Evolutionary conservation across 2,329 filamentous ascomycete genomes (phyloP), one percentile per base, ranked within the genome.

Genomic region (Pleomassaria siparia): DNA sequence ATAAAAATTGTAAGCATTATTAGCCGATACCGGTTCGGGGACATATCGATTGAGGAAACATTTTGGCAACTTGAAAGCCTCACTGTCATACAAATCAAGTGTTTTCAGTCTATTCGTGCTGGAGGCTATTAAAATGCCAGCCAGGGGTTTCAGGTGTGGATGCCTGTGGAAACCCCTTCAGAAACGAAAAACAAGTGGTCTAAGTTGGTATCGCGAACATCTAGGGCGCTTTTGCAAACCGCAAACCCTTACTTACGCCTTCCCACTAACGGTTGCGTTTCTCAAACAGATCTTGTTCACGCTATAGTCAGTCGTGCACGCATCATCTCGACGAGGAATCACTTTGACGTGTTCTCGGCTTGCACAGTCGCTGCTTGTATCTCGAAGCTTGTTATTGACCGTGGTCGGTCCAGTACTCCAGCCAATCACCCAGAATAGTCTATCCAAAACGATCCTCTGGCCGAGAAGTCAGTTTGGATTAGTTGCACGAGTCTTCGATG

Each of bases 371-470:
- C 20, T 37, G 35, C 35, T 11, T 6, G 20, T 20, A 6, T 20
- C 12, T 37, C 20, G 20, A 15, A 37, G 35, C 8, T 13, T 22
- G 35, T 37, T 24, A n/a, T 22, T 20, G 35, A 22, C n/a, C 11
- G 35, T 6, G 12, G 18, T 37, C n/a, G 11, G 13, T 35, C 35
- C 10, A 37, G 6, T 13, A 12, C 20, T 21, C 18, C n/a, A 37
- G 4, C 18, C 18, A 22, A 35, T 18, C 20, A 11, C 3, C 24
- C 18, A 15, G 3, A 13, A 4, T n/a, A 13, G 35, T 22, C 20
- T 37, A 37, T 37, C 18, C 18, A 37, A 37, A 37, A 10, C 35
- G 35, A 22, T 37, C 35, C 35, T 37, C 35, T 37, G 12, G 18
- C 20, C 20, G 20, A 22, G 18, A 37, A 37, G 20, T 37, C 20